Evolutionary conservation across 208 protist genomes (phyloP).

Genomic region (Trichomonas vaginalis): DNA sequence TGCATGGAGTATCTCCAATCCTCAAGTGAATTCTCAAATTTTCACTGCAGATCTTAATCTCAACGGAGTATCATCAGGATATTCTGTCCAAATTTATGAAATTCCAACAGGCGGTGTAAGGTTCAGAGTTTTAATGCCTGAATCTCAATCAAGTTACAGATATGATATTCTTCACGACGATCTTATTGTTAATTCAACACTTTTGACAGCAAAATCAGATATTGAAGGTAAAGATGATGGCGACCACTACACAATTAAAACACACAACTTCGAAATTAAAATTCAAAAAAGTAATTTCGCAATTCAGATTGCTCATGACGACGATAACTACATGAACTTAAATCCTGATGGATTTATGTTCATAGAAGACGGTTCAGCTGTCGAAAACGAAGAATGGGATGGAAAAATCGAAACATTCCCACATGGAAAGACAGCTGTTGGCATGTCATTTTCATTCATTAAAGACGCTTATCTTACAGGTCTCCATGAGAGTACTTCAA

Average conservation of each 20-base stretch:
- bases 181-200: no score
- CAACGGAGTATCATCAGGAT: neutral
- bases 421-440: neutral
- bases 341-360: neutral
- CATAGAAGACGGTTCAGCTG: neutral
- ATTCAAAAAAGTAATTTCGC: neutral
- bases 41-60: neutral
- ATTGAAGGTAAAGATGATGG: no score
- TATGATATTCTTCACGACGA: neutral
- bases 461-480: neutral
- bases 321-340: neutral
- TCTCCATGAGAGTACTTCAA: neutral
- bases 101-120: neutral
- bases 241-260: no score
- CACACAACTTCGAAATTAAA: no score
- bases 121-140: neutral
- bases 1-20: no score
- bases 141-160: neutral
- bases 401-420: neutral
- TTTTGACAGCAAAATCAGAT: no score
- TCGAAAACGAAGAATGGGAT: neutral
- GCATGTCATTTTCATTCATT: neutral
- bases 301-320: neutral
- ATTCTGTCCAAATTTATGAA: neutral
- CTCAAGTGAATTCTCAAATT: neutral